phyloP scores from a whole-genome alignment of 345 rosid species.

The Brassica incana region DNA sequence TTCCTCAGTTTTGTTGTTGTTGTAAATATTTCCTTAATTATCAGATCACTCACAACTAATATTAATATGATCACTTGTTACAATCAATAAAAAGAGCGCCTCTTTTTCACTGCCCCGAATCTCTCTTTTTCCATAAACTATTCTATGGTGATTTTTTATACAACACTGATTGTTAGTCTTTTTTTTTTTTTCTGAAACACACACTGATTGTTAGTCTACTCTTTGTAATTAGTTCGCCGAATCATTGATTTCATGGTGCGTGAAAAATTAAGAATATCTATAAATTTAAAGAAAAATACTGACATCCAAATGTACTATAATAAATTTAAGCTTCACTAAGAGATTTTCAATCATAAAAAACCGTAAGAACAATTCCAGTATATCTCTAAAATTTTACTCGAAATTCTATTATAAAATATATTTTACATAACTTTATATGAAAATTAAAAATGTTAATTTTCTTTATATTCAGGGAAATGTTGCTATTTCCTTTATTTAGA shows the following conservation, averaged over 20 bases:
- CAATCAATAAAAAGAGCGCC: constrained; percentile 45
- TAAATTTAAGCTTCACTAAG: neutral
- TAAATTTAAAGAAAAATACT: neutral
- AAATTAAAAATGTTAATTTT: neutral
- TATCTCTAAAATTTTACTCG: neutral
- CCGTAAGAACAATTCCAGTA: neutral
- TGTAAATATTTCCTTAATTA: neutral
- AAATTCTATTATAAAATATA: neutral
- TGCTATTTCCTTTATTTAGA: neutral
- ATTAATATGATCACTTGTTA: constrained; percentile 27
- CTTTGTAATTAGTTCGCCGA: neutral
- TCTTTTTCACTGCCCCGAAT: constrained; percentile 62
- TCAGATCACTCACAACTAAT: constrained; percentile 21
- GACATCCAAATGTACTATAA: neutral
- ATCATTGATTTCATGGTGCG: constrained; percentile 10
- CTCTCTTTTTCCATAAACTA: constrained; percentile 42
- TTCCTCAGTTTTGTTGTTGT: neutral
- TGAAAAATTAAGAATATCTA: neutral
- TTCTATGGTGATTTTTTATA: constrained; percentile 13
- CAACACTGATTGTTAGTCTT: constrained; percentile 14
- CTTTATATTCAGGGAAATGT: neutral
- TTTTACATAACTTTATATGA: neutral
- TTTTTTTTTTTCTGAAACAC: too few relatives aligned
- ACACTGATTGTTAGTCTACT: neutral
- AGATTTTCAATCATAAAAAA: neutral